A percentile compares a stretch with the other conserved stretches of the same genome.
Evolutionary conservation across 2,329 filamentous ascomycete genomes (phyloP).

Genomic region (Alternaria triticimaculans): DNA sequence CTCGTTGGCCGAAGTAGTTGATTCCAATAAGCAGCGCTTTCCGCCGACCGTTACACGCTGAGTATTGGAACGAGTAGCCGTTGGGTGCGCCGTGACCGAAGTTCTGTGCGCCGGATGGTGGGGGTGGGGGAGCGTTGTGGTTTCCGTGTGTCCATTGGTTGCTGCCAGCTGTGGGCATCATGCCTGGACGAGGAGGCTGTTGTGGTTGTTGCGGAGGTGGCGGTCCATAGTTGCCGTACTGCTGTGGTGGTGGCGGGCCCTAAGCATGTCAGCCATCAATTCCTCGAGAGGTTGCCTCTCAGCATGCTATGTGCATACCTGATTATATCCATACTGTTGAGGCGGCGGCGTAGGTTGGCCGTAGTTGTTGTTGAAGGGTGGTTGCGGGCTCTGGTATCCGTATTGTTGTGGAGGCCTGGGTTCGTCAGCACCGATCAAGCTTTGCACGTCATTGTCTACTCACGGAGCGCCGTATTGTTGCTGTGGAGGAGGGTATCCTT

Average conservation of each 20-base stretch:
- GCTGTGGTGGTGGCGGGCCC: constrained; percentile 19
- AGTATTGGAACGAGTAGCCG: constrained; percentile 87
- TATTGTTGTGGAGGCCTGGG: constrained; percentile 45
- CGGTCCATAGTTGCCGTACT: constrained; percentile 23
- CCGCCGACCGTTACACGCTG: constrained; percentile 83
- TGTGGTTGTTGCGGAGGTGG: constrained; percentile 28
- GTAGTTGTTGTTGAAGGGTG: constrained; percentile 50
- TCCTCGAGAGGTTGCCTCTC: not conserved
- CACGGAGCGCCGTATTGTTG: constrained; percentile 40
- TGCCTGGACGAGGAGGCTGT: constrained; percentile 51
- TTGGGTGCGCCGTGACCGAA: constrained; percentile 75
- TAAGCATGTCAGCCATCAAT: not conserved
- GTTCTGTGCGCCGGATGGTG: constrained; percentile 63
- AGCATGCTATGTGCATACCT: constrained; percentile 36
- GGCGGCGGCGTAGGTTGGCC: constrained; percentile 50
- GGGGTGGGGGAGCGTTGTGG: constrained; percentile 67
- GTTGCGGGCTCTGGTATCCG: constrained; percentile 46
- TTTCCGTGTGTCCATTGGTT: constrained; percentile 59
- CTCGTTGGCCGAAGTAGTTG: constrained; percentile 94
- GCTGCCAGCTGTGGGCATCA: constrained; percentile 57
- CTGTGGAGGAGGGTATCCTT: constrained; percentile 38
- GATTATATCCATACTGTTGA: constrained; percentile 53
- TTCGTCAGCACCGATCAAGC: constrained; percentile 21
- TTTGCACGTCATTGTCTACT: constrained; percentile 14
- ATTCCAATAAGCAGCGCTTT: constrained; percentile 94